Percentiles rank a stretch among this genome's conserved stretches.
These are phyloP conservation scores for Rutidosis leptorrhynchoides DNA, from an alignment of 129 eudicot genomes.

Conservation along the genomic window DNA sequence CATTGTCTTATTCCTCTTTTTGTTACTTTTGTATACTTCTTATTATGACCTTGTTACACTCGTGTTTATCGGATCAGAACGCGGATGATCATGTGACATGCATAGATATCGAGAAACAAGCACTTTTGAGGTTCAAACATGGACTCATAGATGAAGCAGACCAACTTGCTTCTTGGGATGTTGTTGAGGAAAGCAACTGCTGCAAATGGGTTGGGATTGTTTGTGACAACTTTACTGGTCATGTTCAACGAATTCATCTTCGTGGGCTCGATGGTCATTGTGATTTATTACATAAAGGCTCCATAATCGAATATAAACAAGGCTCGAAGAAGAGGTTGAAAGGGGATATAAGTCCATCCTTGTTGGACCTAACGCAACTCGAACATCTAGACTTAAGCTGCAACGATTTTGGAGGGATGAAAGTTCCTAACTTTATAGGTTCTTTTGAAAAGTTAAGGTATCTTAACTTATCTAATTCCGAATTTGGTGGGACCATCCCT, in stretches of 20 bases:
- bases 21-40: neutral
- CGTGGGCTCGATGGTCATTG: neutral
- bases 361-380: neutral
- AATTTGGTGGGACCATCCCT: slow-evolving; percentile 2
- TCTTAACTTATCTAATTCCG: slow-evolving; percentile 17
- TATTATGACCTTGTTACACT: neutral
- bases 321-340: neutral
- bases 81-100: neutral
- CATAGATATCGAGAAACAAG: slow-evolving; percentile 9
- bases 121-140: slow-evolving; percentile 19
- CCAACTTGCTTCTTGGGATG: slow-evolving; percentile 19
- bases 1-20: neutral
- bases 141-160: slow-evolving; percentile 1
- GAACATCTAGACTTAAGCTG: slow-evolving; percentile 7
- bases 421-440: neutral
- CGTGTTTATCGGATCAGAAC: neutral
- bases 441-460: neutral
- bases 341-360: slow-evolving; percentile 12
- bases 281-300: no score
- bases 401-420: slow-evolving; percentile 20
- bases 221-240: slow-evolving; percentile 30
- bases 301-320: neutral
- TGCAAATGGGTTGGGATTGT: slow-evolving; percentile 23
- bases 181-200: neutral
- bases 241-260: slow-evolving; percentile 32